Evolutionary conservation across 352 stramenopile genomes (phyloP), one percentile per base, ranked within the genome.

Genomic region (Lagenidium sp.): DNA sequence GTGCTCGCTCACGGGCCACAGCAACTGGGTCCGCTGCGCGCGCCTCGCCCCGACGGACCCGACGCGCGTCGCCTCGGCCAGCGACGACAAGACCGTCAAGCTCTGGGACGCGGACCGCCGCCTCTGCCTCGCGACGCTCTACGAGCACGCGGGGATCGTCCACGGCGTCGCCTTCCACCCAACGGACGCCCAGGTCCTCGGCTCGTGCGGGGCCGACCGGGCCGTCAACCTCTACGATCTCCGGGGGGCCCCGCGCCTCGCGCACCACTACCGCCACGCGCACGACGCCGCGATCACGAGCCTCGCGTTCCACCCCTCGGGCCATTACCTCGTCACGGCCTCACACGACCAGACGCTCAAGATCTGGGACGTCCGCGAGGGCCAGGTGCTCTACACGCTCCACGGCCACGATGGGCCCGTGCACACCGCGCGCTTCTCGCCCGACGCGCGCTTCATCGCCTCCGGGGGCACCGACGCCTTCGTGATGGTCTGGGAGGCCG

Each of bases 181-280:
- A 5, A n/a, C n/a, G n/a, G 66, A 88, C 21, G 84, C 89, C 18
- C 57, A 60, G 2, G 84, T 70, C 26, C 45, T 89, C 36, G 77
- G 58, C 5, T 84, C 74, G 0, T 69, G 71, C 41, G 85, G 77
- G 36, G 84, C 75, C 41, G 77, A 87, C 43, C 61, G 63, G 29
- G 85, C 67, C 24, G 57, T 87, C 42, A 87, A 89, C 29, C 54
- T 95, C 26, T 97, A 81, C 80, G 91, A 97, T 50, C 68, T 71
- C 2, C 68, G 89, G 8, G 28, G 8, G 8, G 79, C 79, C 4
- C 57, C 73, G 18, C 56, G 74, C 36, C 61, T 97, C 20, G 57
- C 97, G 25, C 90, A 97, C 44, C 91, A 97, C 51, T 97, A 97
- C 53, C 78, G 79, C 20, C n/a, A n/a, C n/a, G 86, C 90, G 4